These are phyloP conservation scores for Pseudogymnoascus sp. DNA, from an alignment of 2,329 filamentous ascomycete genomes.

Conservation along the genomic window DNA sequence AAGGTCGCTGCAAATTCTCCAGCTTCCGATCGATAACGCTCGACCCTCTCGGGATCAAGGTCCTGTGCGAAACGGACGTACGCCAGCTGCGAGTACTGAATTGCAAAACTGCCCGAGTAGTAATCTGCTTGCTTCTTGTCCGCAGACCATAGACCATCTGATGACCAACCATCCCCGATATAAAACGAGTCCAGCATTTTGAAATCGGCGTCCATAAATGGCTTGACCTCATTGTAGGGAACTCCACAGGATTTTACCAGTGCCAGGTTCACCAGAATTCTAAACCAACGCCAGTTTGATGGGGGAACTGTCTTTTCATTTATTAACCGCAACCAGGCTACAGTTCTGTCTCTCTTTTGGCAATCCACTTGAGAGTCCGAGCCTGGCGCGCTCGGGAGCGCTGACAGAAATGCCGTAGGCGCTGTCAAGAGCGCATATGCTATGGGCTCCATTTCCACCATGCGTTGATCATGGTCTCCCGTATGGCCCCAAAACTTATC, in stretches of 20 bases:
- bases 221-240: conserved; percentile 28
- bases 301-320: conserved; percentile 39
- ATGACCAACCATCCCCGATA: conserved; percentile 39
- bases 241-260: conserved; percentile 36
- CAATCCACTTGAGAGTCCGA: conserved; percentile 24
- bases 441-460: conserved; percentile 48
- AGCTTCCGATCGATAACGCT: conserved; percentile 34
- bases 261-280: conserved; percentile 43
- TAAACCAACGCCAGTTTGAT: conserved; percentile 48
- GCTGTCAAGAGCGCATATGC: conserved; percentile 41
- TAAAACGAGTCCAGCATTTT: conserved; percentile 40
- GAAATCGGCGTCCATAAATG: conserved; percentile 36
- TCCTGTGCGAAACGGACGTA: conserved; percentile 39
- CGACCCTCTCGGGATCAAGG: conserved; percentile 33
- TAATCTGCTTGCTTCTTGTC: conserved; percentile 39
- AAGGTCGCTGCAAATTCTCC: conserved; percentile 35
- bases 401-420: conserved; percentile 30
- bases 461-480: conserved; percentile 41
- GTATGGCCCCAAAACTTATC: conserved; percentile 42
- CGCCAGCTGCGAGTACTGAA: conserved; percentile 44
- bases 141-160: conserved; percentile 38
- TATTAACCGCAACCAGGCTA: conserved; percentile 35
- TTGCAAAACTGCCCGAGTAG: conserved; percentile 48
- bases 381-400: neutral
- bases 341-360: conserved; percentile 31